These are phyloP conservation scores for Salix arbutifolia DNA, from an alignment of 345 rosid genomes.

Conservation along the genomic window DNA sequence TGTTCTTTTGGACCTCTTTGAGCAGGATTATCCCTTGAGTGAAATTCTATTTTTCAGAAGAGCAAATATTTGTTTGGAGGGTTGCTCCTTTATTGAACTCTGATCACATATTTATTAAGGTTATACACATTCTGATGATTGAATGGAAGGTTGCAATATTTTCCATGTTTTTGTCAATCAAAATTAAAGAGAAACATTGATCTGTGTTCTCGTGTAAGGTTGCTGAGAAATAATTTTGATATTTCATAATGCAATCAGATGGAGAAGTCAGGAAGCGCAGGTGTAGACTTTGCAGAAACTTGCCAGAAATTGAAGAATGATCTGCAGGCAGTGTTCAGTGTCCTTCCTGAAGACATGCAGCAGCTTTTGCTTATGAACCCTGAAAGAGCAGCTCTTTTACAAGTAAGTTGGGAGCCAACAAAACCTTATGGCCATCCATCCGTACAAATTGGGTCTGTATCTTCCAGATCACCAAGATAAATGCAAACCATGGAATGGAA, in stretches of 20 bases:
- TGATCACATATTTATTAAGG: background rate
- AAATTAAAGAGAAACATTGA: background rate
- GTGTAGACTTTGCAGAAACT: constrained; percentile 38
- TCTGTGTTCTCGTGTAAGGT: background rate
- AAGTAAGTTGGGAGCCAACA: constrained; percentile 25
- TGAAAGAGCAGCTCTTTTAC: constrained; percentile 67
- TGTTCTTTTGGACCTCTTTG: background rate
- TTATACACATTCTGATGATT: background rate
- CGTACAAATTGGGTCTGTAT: constrained; percentile 17
- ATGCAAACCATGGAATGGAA: background rate
- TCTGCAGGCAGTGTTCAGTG: constrained; percentile 60
- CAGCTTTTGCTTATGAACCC: constrained; percentile 86
- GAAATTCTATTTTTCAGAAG: background rate
- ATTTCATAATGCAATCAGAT: constrained; percentile 29
- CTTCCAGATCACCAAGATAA: constrained; percentile 27
- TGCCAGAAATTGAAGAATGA: constrained; percentile 73
- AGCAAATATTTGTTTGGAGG: background rate
- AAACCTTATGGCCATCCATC: constrained; percentile 31
- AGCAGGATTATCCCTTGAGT: background rate
- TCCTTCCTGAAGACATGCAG: constrained; percentile 84
- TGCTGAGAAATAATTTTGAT: constrained; percentile 4
- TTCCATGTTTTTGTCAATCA: background rate
- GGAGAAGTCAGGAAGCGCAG: constrained; percentile 44
- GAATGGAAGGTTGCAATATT: background rate
- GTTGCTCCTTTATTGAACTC: background rate